Base-by-base conservation (phyloP, 108 stramenopile genomes). In the Parietichytrium sp. region DNA sequence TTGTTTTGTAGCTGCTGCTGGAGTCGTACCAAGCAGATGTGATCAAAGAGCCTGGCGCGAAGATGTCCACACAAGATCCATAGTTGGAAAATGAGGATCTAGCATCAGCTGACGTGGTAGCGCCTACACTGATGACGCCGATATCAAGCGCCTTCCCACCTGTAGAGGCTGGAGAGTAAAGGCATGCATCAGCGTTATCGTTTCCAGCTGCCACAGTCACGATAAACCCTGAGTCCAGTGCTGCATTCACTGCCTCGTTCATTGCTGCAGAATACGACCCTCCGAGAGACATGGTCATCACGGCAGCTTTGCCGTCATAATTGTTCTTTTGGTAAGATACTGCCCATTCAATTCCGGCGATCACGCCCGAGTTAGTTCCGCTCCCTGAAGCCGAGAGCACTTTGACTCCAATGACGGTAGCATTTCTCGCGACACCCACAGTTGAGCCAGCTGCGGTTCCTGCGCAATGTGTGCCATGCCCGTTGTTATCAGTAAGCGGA, bases 141-240 rank as follows among this genome's bases (percentile, higher is more conserved):
- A n/a, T 20, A 45, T 42, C 16, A 12, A 4, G n/a, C n/a, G 25
- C 54, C 16, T 55, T 55, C n/a, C 61, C 61, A 25, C 61, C 61
- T 6, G 61, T 42, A 25, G 38, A 23, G 33, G 80, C 84, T 4
- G 84, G 84, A 4, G 83, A 83, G 53, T 25, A 29, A 4, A n/a
- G 42, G 72, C 54, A 55, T 3, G 80, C 84, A 4, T 84, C 61
- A 3, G 4, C 2, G 29, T 45, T 30, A 52, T 81, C 55, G 49
- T 84, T 84, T 10, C 84, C 84, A 30, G 84, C 84, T 3, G 84
- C 80, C 0, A 84, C 80, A 15, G 81, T 81, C 20, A 49, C 48
- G 42, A 72, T 30, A 7, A 84, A 20, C 48, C 80, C 84, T 29
- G 16, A 33, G 26, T 54, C n/a, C 36, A 29, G 29, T 12, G 31